Conservation (phyloP, 495 filamentous ascomycete genomes). For the Astrocystis sublimbata region DNA sequence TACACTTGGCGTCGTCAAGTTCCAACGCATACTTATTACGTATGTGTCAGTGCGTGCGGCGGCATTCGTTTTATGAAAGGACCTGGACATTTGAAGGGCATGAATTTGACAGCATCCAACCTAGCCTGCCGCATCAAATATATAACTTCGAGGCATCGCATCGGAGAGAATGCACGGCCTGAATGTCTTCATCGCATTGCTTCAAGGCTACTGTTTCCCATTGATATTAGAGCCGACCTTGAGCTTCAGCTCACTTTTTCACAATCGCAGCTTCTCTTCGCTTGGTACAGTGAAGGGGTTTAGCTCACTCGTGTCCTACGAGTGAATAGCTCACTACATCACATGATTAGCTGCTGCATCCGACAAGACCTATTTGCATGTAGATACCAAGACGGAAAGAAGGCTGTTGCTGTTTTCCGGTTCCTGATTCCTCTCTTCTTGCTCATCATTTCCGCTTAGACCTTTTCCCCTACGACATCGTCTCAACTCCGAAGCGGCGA, state of each 20-base stretch:
- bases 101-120: too few relatives aligned
- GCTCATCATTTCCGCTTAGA: background rate
- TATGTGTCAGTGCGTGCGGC: too few relatives aligned
- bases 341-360: background rate
- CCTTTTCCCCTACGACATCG: background rate
- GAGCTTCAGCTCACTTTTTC: background rate
- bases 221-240: background rate
- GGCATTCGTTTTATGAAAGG: too few relatives aligned
- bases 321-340: too few relatives aligned
- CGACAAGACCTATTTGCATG: background rate
- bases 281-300: too few relatives aligned
- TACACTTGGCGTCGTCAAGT: too few relatives aligned
- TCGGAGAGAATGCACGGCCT: background rate
- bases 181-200: background rate
- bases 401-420: background rate
- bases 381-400: background rate
- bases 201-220: background rate
- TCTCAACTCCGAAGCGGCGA: slow-evolving; percentile 1
- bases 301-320: too few relatives aligned
- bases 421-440: background rate
- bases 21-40: too few relatives aligned
- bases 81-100: too few relatives aligned
- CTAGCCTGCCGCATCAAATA: too few relatives aligned
- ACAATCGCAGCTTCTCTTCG: too few relatives aligned
- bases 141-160: background rate